Evolutionary conservation across 225 moss, liverwort and hornwort species (phyloP), one percentile per base, ranked within the genome.

Genomic region (Marchantia paleacea): DNA sequence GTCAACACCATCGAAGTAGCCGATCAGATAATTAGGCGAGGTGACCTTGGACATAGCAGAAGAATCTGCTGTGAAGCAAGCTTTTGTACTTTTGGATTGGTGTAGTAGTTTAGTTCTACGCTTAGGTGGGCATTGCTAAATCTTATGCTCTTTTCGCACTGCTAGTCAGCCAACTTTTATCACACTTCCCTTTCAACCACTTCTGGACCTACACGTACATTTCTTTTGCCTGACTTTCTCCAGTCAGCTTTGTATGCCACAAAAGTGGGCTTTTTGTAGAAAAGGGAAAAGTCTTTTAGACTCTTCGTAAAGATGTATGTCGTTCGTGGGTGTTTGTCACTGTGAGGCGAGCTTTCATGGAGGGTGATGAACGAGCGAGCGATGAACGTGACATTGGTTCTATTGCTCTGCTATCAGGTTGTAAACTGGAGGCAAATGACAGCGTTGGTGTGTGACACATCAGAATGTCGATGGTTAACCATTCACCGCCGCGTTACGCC

Each of bases 61-160:
- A 75, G 76, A 76, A 82, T 79, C 76, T 72, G 79, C 20, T 65
- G 75, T 54, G 75, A 65, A 75, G 68, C 69, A 50, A 76, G 74
- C 68, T 26, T 77, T 75, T 31, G 58, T 75, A 73, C 65, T 54
- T 39, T 72, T 81, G 85, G 75, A 74, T 68, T 79, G 78, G 67
- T 79, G 50, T 75, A 52, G 55, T 57, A 72, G 29, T 58, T 69
- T 76, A 31, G 75, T 71, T 68, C 53, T 28, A 6, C 60, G 52
- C 7, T 73, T 52, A 22, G 39, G 52, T 52, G 50, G n/a, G 18
- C 22, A 12, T 72, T 20, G 75, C 29, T 53, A 52, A 74, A 26
- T 58, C 20, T 76, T 31, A 22, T 76, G 75, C 58, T 60, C 20
- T 26, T 68, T 79, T 48, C 51, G 75, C 71, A 76, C 64, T 24